A percentile compares a stretch with the other conserved stretches of the same genome.
phyloP scores from a whole-genome alignment of 768 basidiomycete genomes.

The Panaeolus cyanescens region DNA sequence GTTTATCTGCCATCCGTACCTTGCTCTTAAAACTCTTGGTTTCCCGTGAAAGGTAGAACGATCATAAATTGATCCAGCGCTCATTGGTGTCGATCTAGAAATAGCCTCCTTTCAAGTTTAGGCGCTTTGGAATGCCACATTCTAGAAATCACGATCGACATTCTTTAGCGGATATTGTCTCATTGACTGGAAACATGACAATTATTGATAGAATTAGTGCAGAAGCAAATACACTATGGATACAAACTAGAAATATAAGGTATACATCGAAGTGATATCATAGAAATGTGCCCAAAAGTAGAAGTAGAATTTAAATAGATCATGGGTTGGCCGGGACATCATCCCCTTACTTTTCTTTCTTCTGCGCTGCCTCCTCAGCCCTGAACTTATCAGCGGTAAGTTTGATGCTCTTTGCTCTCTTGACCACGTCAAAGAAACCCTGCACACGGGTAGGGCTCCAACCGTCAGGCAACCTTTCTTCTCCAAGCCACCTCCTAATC shows the following conservation, averaged over 20 bases:
- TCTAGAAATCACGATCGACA: too few species aligned
- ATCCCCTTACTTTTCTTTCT: constrained; percentile 3
- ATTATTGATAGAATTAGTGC: background rate
- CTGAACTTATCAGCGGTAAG: constrained; percentile 24
- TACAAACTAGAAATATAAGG: background rate
- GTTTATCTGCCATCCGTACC: too few species aligned
- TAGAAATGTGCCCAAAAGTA: background rate
- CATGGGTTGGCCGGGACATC: too few species aligned
- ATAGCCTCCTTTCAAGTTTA: too few species aligned
- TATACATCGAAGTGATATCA: background rate
- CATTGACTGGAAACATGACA: too few species aligned
- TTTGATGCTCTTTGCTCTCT: constrained; percentile 30
- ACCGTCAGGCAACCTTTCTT: constrained; percentile 52
- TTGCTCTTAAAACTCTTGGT: too few species aligned
- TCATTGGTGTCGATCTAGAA: too few species aligned
- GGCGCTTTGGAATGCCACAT: too few species aligned
- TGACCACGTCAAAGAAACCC: constrained; percentile 36
- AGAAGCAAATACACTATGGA: background rate
- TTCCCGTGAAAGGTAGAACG: too few species aligned
- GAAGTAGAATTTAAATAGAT: too few species aligned
- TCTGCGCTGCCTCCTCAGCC: constrained; percentile 17
- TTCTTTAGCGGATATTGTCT: too few species aligned
- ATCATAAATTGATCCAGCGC: too few species aligned
- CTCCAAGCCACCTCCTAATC: constrained; percentile 48
- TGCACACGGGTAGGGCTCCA: constrained; percentile 42